These are phyloP conservation scores for Suillus subalutaceus DNA, from an alignment of 768 basidiomycete species.

Conservation along the genomic window DNA sequence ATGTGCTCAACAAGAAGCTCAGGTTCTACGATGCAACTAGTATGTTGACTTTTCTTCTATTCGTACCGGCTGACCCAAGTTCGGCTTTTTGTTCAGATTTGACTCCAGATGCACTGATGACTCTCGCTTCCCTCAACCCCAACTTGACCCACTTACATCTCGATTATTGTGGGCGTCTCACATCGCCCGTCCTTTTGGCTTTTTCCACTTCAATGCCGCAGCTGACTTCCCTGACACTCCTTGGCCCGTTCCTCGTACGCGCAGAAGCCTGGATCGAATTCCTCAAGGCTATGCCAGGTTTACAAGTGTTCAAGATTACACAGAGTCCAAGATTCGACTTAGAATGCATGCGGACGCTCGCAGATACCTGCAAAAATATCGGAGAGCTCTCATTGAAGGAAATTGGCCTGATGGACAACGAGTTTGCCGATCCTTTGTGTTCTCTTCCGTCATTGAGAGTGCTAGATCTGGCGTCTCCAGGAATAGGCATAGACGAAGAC, in stretches of 20 bases:
- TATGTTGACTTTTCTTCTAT: slow-evolving; percentile 39
- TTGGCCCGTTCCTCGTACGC: slow-evolving; percentile 87
- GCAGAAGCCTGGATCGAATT: slow-evolving; percentile 74
- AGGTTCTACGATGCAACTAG: slow-evolving; percentile 89
- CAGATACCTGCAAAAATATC: slow-evolving; percentile 52
- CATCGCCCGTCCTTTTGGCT: slow-evolving; percentile 56
- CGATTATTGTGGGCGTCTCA: slow-evolving; percentile 84
- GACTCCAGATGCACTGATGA: slow-evolving; percentile 61
- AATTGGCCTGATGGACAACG: slow-evolving; percentile 69
- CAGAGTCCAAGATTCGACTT: slow-evolving; percentile 88
- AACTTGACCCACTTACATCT: slow-evolving; percentile 79
- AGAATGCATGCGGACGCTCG: slow-evolving; percentile 62
- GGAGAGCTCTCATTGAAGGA: slow-evolving; percentile 79
- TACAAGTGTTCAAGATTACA: slow-evolving; percentile 77
- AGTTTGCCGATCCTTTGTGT: slow-evolving; percentile 58
- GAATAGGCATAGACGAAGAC: slow-evolving; percentile 54
- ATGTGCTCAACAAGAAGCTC: slow-evolving; percentile 63
- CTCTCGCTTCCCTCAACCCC: slow-evolving; percentile 81
- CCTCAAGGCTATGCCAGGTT: slow-evolving; percentile 61
- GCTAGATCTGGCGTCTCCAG: slow-evolving; percentile 74
- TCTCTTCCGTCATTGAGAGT: slow-evolving; percentile 42
- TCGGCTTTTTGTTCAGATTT: slow-evolving; percentile 54
- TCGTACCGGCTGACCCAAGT: slow-evolving; percentile 7
- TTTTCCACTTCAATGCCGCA: slow-evolving; percentile 67
- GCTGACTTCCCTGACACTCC: slow-evolving; percentile 74